phyloP scores from a whole-genome alignment of 75 land plant species.

The Pinus tabuliformis region DNA sequence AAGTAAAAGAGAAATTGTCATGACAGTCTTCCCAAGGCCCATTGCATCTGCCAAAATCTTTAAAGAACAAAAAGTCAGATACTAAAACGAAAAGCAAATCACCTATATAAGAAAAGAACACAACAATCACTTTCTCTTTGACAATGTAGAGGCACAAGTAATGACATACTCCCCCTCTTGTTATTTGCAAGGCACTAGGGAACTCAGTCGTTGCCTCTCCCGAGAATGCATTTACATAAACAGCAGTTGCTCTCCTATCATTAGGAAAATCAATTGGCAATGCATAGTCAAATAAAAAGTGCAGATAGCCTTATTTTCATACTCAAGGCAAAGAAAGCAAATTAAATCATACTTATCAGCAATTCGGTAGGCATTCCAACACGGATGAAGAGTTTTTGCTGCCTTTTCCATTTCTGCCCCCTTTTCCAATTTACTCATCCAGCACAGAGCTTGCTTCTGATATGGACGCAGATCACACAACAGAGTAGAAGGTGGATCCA shows the following conservation, averaged over 20 bases:
- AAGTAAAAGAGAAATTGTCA: constrained; percentile 77
- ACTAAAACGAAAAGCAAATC: not conserved
- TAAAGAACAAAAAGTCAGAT: not conserved
- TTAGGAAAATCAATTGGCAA: not conserved
- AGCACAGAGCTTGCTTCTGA: constrained; percentile 87
- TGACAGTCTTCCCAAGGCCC: constrained; percentile 93
- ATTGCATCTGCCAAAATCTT: constrained; percentile 82
- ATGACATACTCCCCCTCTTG: constrained; percentile 80
- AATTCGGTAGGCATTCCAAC: constrained; percentile 76
- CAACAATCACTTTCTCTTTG: not conserved
- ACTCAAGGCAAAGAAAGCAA: not conserved
- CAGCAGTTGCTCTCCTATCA: constrained; percentile 52
- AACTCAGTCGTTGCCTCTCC: constrained; percentile 77
- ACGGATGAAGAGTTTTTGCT: constrained; percentile 77
- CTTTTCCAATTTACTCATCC: constrained; percentile 78
- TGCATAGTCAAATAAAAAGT: not conserved
- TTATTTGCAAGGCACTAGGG: constrained; percentile 65
- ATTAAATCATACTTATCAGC: constrained; percentile 49
- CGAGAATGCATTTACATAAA: constrained; percentile 79
- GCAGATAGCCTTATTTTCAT: not conserved
- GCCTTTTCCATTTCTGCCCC: constrained; percentile 58
- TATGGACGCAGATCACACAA: constrained; percentile 62
- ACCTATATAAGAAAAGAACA: not conserved
- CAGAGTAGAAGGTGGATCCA: constrained; percentile 69
- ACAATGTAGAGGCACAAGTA: constrained; percentile 3